Evolutionary conservation across 331 rosid genomes (phyloP), one percentile per base, ranked within the genome.

Genomic region (Arachis monticola): DNA sequence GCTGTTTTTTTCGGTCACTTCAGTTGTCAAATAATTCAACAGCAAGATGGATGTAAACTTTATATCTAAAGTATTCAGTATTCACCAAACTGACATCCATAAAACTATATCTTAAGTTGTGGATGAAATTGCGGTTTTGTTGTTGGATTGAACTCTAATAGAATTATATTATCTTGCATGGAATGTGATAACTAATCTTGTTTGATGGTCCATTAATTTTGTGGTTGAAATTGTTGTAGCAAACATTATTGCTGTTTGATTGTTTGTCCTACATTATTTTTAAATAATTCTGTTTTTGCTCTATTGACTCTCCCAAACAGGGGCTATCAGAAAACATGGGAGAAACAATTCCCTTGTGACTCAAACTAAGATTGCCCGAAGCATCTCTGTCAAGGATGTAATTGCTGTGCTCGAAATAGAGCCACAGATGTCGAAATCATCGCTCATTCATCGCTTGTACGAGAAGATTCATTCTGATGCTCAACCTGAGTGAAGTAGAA

Each of bases 331-430:
- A 80, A 93, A 87, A 74, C 71, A 59, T 62, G 96, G 94, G 79
- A 88, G 85, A 78, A 88, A 74, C 67, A 91, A 88, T 64, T 82
- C 8, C 55, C 53, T 51, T 6, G 66, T 66, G 51, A 51, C 81
- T 64, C 92, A 85, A 45, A 60, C 80, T 62, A 78, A 73, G 77
- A 84, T 88, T 65, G 90, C 77, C 63, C 88, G 90, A 27, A 87
- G 85, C 53, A 84, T 93, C 64, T 81, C 90, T 58, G 81, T 87
- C 30, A 91, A 85, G 85, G 96, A 91, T 78, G 91, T 91, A 60
- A 87, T 89, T 79, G 89, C 91, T 35, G 97, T 81, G 53, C 85
- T 93, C 59, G 93, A 87, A 85, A 93, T 91, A 83, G 97, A 93
- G 70, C 94, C 96, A 41, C 96, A 87, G 80, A 91, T 93, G 97